Conservation (phyloP, 306 rosid genomes). For the Senna tora region DNA sequence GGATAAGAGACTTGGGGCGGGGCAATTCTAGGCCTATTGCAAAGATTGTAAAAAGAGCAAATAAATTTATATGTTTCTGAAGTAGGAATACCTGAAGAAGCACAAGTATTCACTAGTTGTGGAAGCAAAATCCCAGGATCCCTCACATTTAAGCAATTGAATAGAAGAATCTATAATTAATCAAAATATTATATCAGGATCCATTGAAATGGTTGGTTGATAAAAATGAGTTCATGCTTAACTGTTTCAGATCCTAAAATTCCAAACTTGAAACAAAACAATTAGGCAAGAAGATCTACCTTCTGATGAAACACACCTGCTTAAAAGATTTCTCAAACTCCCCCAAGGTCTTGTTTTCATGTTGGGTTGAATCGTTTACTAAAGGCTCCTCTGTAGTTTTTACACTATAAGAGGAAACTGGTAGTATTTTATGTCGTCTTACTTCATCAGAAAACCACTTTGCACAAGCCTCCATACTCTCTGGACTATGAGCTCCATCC, state of each 20-base stretch:
- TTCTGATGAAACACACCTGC: constrained; percentile 44
- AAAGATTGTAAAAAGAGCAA: constrained; percentile 16
- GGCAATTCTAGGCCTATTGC: background rate
- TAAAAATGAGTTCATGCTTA: background rate
- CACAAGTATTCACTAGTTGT: constrained; percentile 60
- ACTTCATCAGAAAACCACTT: constrained; percentile 50
- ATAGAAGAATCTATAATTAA: constrained; percentile 70
- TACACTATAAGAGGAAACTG: constrained; percentile 34
- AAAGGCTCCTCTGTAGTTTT: constrained; percentile 37
- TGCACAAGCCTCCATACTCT: constrained; percentile 74
- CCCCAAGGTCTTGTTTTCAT: constrained; percentile 33
- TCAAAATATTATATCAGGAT: constrained; percentile 37
- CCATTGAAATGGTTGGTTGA: constrained; percentile 1
- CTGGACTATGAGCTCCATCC: constrained; percentile 94
- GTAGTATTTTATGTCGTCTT: constrained; percentile 38
- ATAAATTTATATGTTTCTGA: constrained; percentile 26
- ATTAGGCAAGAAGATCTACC: constrained; percentile 28
- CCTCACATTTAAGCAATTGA: constrained; percentile 83
- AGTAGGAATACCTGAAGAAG: constrained; percentile 67
- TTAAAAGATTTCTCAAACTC: constrained; percentile 46
- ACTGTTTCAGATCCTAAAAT: constrained; percentile 10
- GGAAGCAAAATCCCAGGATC: constrained; percentile 74
- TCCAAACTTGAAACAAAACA: background rate
- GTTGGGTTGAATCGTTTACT: constrained; percentile 42
- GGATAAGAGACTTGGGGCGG: constrained; percentile 3